Base-by-base conservation (phyloP, 176 grass and related monocot species). In the Aegilops bicornis region DNA sequence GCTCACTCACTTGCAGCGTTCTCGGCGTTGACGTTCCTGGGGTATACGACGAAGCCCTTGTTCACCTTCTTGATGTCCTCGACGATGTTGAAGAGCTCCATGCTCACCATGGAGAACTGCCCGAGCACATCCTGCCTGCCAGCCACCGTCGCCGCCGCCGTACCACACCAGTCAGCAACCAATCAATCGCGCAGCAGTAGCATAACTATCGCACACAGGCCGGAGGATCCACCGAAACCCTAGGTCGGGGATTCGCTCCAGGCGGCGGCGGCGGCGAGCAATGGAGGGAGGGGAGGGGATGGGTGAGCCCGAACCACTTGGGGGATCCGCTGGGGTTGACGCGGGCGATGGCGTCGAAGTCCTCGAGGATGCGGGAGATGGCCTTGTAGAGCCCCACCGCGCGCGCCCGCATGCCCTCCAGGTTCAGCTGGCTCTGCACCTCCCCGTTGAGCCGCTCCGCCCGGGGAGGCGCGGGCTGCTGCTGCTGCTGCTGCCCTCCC, bases 11-110 rank as follows among this genome's bases (percentile, higher is more conserved):
- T 90, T 64, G 91, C 9, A 36, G 96, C 96, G 70, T 88, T 98
- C 83, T 98, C 88, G 3, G 96, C 96, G 88, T 95, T 98, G 52
- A 98, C 93, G 69, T 98, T 98, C 81, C 88, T 43, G 33, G 96
- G 96, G 73, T 94, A 88, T 32, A 98, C 92, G 1, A 94, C 90
- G 77, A 98, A 98, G 29, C 92, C 86, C 88, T 98, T 98, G 59
- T 92, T 96, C 8, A 98, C 96, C 82, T 98, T 98, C 87, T 98
- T 94, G 75, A 98, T 96, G 76, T 98, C 96, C 86, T 98, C 96
- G 47, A 98, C 90, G n/a, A 98, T 98, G 66, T 92, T 96, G 84
- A 94, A 96, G 73, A 98, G 93, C 79, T 98, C 94, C 97, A 98
- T 92, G 82, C 88, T 96, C 32, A 96, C 94, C 97, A 98, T 98